These are phyloP conservation scores for Cyclotella kingstonii DNA, from an alignment of 108 stramenopile species.

Conservation along the genomic window DNA sequence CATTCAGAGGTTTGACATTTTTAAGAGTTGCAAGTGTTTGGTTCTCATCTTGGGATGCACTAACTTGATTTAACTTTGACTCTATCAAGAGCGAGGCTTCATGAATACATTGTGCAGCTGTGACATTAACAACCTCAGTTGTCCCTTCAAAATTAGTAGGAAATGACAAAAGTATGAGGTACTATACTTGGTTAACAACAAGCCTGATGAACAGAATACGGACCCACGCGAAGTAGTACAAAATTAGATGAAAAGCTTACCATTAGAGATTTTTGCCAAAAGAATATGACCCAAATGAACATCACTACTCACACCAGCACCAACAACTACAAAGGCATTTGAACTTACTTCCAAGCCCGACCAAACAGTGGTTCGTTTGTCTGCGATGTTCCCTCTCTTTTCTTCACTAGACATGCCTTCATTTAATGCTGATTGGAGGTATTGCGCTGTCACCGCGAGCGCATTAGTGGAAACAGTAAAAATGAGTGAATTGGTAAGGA, in stretches of 20 bases:
- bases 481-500: conserved; percentile 48
- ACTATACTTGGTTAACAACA: too few relatives aligned
- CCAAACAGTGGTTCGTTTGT: conserved; percentile 62
- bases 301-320: conserved; percentile 61
- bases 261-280: conserved; percentile 50
- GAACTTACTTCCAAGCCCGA: conserved; percentile 47
- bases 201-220: not conserved
- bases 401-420: not conserved
- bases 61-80: conserved; percentile 26
- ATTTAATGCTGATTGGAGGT: conserved; percentile 22
- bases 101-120: conserved; percentile 57
- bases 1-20: conserved; percentile 48
- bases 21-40: conserved; percentile 44
- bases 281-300: conserved; percentile 75
- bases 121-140: conserved; percentile 57
- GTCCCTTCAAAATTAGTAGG: conserved; percentile 10
- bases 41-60: conserved; percentile 15
- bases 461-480: conserved; percentile 62
- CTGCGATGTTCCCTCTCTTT: not conserved
- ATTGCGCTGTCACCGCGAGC: conserved; percentile 35
- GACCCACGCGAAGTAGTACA: not conserved
- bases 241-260: conserved; percentile 37
- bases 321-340: conserved; percentile 37
- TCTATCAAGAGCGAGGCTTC: conserved; percentile 44
- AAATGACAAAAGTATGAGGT: not conserved